Percentiles rank a stretch among this genome's conserved stretches.
Evolutionary conservation across 2,329 filamentous ascomycete genomes (phyloP).

Genomic region (Coccinonectria pachysandricola): DNA sequence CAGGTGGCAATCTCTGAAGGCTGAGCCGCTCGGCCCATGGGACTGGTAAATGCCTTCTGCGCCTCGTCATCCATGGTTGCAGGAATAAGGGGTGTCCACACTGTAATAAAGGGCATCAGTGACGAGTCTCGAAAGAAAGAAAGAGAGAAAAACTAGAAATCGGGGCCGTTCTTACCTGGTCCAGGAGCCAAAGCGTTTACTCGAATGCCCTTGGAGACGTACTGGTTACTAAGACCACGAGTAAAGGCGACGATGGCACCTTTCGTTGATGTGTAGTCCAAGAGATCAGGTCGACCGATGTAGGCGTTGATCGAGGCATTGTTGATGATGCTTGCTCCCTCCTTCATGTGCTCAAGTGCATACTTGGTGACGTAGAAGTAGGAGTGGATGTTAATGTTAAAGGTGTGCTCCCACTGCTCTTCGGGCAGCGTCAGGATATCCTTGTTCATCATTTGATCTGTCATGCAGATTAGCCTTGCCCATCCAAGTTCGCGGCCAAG

Average conservation of each 20-base stretch:
- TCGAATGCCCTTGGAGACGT: constrained; percentile 59
- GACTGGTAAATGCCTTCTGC: constrained; percentile 61
- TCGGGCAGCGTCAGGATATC: constrained; percentile 63
- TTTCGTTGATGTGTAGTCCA: constrained; percentile 75
- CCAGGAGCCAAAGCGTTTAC: constrained; percentile 71
- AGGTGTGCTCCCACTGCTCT: constrained; percentile 71
- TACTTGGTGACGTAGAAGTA: constrained; percentile 78
- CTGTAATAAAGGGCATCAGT: too few species aligned
- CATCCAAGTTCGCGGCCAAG: too few species aligned
- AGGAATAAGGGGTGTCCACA: constrained; percentile 69
- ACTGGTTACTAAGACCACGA: constrained; percentile 66
- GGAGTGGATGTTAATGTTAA: constrained; percentile 74
- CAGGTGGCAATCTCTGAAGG: constrained; percentile 74
- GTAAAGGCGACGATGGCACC: constrained; percentile 74
- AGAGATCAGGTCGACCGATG: constrained; percentile 65
- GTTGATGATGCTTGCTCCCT: constrained; percentile 73
- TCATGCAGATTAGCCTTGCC: not conserved
- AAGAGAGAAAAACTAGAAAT: too few species aligned
- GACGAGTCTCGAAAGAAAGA: too few species aligned
- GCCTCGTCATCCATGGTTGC: constrained; percentile 61
- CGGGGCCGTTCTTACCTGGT: constrained; percentile 40
- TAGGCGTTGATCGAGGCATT: constrained; percentile 79
- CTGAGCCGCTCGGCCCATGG: constrained; percentile 69
- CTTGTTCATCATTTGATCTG: constrained; percentile 50
- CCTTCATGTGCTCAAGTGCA: constrained; percentile 60